These are phyloP conservation scores for Rhodotorula taiwanensis DNA, from an alignment of 768 basidiomycete genomes.

Conservation along the genomic window DNA sequence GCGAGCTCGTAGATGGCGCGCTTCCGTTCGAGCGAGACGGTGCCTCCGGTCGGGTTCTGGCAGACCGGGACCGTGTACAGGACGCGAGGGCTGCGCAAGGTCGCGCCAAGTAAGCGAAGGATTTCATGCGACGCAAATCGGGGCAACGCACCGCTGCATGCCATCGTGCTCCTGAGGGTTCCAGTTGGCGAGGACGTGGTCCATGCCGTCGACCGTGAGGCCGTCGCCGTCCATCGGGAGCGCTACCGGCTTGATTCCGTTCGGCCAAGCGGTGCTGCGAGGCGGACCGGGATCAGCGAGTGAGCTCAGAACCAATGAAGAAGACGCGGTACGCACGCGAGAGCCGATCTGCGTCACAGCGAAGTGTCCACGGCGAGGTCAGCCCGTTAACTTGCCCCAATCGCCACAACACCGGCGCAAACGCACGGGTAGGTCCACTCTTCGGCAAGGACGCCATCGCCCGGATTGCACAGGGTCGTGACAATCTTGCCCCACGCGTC, in stretches of 20 bases:
- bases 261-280: conserved; percentile 41
- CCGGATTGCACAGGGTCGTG: conserved; percentile 59
- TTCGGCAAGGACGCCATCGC: conserved; percentile 50
- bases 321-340: conserved; percentile 36
- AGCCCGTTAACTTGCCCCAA: no score
- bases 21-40: conserved; percentile 60
- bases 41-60: conserved; percentile 71
- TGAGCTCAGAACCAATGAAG: not conserved
- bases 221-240: conserved; percentile 67
- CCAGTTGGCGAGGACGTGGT: conserved; percentile 60
- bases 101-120: not conserved
- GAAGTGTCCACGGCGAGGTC: no score
- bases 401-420: no score
- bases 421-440: conserved; percentile 75
- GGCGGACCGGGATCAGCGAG: not conserved
- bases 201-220: conserved; percentile 59
- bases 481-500: conserved; percentile 56
- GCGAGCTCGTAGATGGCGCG: conserved; percentile 74
- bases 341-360: not conserved
- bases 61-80: conserved; percentile 52
- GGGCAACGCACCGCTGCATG: conserved; percentile 52
- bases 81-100: conserved; percentile 54
- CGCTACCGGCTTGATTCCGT: conserved; percentile 51
- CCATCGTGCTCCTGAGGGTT: conserved; percentile 55
- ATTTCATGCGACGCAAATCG: not conserved